A percentile compares a stretch with the other conserved stretches of the same genome.
Evolutionary conservation across 2,329 filamentous ascomycete genomes (phyloP).

Genomic region (Xylariaceae sp.): DNA sequence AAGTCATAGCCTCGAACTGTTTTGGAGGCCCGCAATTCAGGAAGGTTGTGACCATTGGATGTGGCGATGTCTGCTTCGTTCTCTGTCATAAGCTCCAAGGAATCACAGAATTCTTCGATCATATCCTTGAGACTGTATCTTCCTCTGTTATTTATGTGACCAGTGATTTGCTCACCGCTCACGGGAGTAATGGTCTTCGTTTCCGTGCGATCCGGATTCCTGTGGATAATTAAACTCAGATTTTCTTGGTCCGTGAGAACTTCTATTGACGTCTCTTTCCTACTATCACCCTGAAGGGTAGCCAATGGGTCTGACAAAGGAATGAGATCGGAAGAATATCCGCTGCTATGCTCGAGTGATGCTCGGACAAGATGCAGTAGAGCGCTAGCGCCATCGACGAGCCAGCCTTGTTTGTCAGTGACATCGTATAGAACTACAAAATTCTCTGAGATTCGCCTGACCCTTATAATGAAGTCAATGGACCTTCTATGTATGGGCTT

Average conservation of each 20-base stretch:
- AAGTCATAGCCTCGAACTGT: slow-evolving; percentile 25
- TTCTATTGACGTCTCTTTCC: not conserved
- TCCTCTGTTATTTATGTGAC: not conserved
- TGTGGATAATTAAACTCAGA: not conserved
- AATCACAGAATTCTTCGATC: slow-evolving; percentile 17
- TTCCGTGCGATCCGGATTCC: not conserved
- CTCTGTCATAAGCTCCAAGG: slow-evolving; percentile 21
- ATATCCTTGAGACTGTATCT: slow-evolving; percentile 17
- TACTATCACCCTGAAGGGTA: not conserved
- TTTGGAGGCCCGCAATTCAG: slow-evolving; percentile 6
- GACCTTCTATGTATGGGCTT: slow-evolving; percentile 9
- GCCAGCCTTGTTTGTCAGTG: slow-evolving; percentile 26
- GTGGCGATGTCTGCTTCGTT: slow-evolving; percentile 11
- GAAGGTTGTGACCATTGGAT: too few species aligned
- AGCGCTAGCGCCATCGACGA: slow-evolving; percentile 29
- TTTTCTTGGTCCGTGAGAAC: slow-evolving; percentile 3
- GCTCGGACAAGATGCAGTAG: slow-evolving; percentile 30
- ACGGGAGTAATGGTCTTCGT: not conserved
- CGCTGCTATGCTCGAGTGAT: slow-evolving; percentile 14
- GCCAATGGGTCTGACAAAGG: slow-evolving; percentile 1
- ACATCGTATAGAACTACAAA: slow-evolving; percentile 28
- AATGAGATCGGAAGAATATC: slow-evolving; percentile 5
- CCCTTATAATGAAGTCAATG: slow-evolving; percentile 16
- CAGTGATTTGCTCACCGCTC: too few species aligned
- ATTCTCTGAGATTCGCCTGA: slow-evolving; percentile 23